Evolutionary conservation across 2,329 filamentous ascomycete genomes (phyloP).

Genomic region (Colletotrichum horii): DNA sequence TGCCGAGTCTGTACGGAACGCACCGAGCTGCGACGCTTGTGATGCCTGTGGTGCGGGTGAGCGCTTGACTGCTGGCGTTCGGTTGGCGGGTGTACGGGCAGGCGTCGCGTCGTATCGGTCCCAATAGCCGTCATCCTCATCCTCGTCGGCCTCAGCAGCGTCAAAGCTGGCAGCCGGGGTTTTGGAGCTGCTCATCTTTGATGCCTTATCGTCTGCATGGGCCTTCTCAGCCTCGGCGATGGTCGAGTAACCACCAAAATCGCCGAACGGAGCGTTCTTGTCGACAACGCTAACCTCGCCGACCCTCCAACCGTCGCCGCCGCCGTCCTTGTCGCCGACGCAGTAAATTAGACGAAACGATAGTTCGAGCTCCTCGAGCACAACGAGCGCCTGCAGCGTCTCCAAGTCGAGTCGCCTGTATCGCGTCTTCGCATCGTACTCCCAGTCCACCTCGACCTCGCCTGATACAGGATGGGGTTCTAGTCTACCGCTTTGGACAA

Average conservation of each 20-base stretch:
- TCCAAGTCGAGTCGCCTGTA: slow-evolving; percentile 77
- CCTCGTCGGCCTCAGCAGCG: slow-evolving; percentile 46
- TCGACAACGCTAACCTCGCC: slow-evolving; percentile 71
- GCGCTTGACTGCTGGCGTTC: slow-evolving; percentile 58
- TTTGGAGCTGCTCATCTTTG: slow-evolving; percentile 21
- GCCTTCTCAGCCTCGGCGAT: slow-evolving; percentile 67
- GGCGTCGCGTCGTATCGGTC: slow-evolving; percentile 77
- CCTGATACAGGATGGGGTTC: slow-evolving; percentile 84
- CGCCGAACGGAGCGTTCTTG: slow-evolving; percentile 58
- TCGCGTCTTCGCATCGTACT: slow-evolving; percentile 64
- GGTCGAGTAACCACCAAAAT: slow-evolving; percentile 54
- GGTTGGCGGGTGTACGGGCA: slow-evolving; percentile 50
- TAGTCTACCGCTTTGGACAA: slow-evolving; percentile 66
- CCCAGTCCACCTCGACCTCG: slow-evolving; percentile 77
- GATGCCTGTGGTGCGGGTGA: slow-evolving; percentile 62
- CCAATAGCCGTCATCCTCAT: slow-evolving; percentile 82
- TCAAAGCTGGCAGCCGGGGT: slow-evolving; percentile 17
- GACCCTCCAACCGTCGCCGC: slow-evolving; percentile 71
- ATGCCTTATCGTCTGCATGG: slow-evolving; percentile 42
- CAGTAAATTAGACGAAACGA: slow-evolving; percentile 74
- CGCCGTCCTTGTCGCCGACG: slow-evolving; percentile 65
- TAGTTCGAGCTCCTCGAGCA: slow-evolving; percentile 65
- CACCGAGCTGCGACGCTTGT: slow-evolving; percentile 25
- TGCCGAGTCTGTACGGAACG: slow-evolving; percentile 39
- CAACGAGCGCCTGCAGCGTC: slow-evolving; percentile 73